phyloP scores from a whole-genome alignment of 2,329 filamentous ascomycete genomes.

The Venturia effusa region DNA sequence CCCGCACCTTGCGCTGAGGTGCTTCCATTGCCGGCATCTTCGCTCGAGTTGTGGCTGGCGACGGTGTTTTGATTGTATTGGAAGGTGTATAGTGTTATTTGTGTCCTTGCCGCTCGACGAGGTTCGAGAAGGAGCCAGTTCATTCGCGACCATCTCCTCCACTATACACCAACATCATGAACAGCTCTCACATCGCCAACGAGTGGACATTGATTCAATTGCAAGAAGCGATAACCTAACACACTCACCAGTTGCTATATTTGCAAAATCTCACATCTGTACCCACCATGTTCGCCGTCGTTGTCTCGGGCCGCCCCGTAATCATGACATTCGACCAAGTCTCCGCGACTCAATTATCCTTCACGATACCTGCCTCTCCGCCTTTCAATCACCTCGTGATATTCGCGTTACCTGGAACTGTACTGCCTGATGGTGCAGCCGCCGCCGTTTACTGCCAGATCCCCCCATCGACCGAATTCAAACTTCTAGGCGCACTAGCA shows the following conservation, averaged over 20 bases:
- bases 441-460: conserved; percentile 84
- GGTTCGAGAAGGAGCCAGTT: neutral
- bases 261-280: neutral
- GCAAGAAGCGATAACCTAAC: conserved; percentile 1
- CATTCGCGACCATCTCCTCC: neutral
- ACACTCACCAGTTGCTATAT: neutral
- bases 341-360: conserved; percentile 51
- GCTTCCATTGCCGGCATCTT: neutral
- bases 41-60: neutral
- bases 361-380: conserved; percentile 53
- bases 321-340: conserved; percentile 45
- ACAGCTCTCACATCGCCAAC: neutral
- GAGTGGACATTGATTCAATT: neutral
- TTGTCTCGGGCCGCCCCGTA: conserved; percentile 49
- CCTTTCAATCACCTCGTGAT: conserved; percentile 68
- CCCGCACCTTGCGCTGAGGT: neutral
- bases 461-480: conserved; percentile 53
- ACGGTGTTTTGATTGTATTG: neutral
- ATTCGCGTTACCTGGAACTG: conserved; percentile 71
- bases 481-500: conserved; percentile 79
- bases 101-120: neutral
- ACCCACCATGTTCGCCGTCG: conserved; percentile 46
- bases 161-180: neutral
- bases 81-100: neutral
- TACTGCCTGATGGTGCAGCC: conserved; percentile 63